These are phyloP conservation scores for Schoenoplectus triqueter DNA, from an alignment of 202 grass and related monocot species.

Conservation along the genomic window DNA sequence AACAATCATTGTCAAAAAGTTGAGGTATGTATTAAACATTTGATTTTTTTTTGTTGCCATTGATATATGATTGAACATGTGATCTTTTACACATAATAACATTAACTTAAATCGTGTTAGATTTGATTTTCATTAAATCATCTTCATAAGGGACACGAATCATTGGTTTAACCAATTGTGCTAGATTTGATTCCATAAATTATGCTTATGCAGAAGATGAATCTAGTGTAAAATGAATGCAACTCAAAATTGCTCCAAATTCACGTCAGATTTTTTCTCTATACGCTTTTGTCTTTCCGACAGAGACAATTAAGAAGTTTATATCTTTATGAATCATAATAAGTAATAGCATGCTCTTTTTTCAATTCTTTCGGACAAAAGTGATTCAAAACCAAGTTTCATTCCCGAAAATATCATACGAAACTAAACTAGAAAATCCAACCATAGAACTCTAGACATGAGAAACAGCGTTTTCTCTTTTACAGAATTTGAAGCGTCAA, in stretches of 20 bases:
- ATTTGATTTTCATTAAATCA: background rate
- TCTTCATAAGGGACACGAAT: background rate
- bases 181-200: background rate
- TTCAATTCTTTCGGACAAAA: no score
- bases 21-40: background rate
- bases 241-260: conserved; percentile 6
- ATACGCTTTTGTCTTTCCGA: background rate
- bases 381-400: no score
- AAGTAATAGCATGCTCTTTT: background rate
- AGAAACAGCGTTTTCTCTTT: background rate
- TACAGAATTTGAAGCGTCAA: background rate
- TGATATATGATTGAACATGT: no score
- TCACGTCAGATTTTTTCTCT: conserved; percentile 27
- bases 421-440: background rate
- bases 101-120: background rate
- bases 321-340: background rate
- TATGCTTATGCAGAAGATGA: background rate
- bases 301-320: background rate
- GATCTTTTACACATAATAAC: no score
- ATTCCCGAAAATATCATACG: background rate
- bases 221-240: conserved; percentile 21
- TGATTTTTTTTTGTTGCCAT: background rate
- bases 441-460: background rate
- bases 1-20: no score
- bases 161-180: background rate